Conservation (phyloP, 495 filamentous ascomycete genomes). For the Parachaetomium inaequale region DNA sequence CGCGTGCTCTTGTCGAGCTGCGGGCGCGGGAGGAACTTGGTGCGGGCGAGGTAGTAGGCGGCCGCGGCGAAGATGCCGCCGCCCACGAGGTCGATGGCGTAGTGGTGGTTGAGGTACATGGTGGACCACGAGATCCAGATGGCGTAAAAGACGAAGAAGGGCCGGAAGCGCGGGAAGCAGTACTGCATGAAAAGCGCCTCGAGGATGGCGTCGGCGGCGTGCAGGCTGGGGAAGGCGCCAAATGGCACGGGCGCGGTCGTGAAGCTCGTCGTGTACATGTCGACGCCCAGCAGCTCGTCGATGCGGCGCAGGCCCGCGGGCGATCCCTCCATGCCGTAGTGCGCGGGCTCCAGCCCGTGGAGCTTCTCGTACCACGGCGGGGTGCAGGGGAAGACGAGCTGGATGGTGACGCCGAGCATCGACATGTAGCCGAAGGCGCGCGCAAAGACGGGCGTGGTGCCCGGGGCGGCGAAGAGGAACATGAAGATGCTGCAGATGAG, state of each 20-base stretch:
- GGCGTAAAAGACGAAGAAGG: constrained; percentile 74
- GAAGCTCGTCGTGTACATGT: constrained; percentile 88
- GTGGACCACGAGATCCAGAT: constrained; percentile 98
- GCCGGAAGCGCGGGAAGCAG: constrained; percentile 74
- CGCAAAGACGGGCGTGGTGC: constrained; percentile 78
- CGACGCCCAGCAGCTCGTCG: constrained; percentile 80
- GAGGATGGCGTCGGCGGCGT: constrained; percentile 79
- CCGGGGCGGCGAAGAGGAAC: constrained; percentile 84
- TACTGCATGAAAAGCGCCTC: constrained; percentile 91
- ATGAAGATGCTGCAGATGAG: constrained; percentile 69
- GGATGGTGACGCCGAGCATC: constrained; percentile 76
- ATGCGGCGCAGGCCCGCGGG: constrained; percentile 86
- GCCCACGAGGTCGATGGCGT: constrained; percentile 86
- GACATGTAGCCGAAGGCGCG: constrained; percentile 89
- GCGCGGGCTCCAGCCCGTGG: constrained; percentile 78
- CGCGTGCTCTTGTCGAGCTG: constrained; percentile 80
- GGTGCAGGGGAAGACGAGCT: constrained; percentile 86
- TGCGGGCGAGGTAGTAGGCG: constrained; percentile 74
- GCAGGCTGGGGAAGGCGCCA: constrained; percentile 88
- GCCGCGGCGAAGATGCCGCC: constrained; percentile 77
- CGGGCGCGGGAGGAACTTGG: constrained; percentile 72
- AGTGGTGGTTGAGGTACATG: constrained; percentile 95
- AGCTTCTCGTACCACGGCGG: constrained; percentile 94
- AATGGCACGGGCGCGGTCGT: constrained; percentile 87
- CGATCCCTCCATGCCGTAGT: constrained; percentile 83